Conservation (phyloP, 179 eudicot species). For the Heliamphora pulchella region DNA sequence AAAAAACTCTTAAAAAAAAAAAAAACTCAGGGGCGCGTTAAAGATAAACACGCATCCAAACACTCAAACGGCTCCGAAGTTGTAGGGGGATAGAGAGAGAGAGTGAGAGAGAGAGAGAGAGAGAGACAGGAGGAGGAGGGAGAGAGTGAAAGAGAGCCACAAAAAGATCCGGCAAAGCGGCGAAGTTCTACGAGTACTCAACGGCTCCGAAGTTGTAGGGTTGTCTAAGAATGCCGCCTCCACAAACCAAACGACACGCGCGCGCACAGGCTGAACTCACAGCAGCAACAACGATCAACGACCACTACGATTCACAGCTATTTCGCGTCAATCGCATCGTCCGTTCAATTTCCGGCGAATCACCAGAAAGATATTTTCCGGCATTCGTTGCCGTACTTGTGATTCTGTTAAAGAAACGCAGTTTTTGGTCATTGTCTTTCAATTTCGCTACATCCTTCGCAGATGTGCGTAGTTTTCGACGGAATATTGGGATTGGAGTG, state of each 20-base stretch:
- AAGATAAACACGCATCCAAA: too few species aligned
- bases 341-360: conserved; percentile 12
- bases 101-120: conserved; percentile 2
- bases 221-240: conserved; percentile 11
- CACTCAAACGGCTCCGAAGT: too few species aligned
- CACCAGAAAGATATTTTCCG: not conserved
- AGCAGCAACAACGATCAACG: not conserved
- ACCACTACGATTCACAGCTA: not conserved
- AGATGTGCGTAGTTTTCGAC: not conserved
- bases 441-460: not conserved
- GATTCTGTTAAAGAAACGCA: not conserved
- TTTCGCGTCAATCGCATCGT: not conserved
- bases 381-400: not conserved
- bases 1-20: too few species aligned
- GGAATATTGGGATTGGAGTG: not conserved
- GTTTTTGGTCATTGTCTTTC: not conserved
- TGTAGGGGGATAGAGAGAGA: too few species aligned
- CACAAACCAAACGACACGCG: conserved; percentile 12
- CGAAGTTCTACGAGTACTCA: conserved; percentile 9
- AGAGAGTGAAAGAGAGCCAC: conserved; percentile 10
- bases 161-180: conserved; percentile 13
- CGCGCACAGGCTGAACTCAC: not conserved
- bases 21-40: too few species aligned
- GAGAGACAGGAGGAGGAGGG: not conserved
- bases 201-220: conserved; percentile 17